Conservation (phyloP, 768 basidiomycete species). For the Boletus speciosus region DNA sequence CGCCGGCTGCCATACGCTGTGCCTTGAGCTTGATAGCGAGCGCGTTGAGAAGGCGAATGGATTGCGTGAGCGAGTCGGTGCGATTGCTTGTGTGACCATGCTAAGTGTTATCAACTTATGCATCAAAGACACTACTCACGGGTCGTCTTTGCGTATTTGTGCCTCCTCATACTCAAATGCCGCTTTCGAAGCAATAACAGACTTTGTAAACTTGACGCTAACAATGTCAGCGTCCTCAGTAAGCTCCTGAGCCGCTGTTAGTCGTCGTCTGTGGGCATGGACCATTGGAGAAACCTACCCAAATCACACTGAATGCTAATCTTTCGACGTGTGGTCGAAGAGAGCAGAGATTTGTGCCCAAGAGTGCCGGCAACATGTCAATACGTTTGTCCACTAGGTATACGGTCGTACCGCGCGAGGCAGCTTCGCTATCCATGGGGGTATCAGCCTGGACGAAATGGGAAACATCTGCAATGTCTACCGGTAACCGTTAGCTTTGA, state of each 20-base stretch:
- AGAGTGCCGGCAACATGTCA: slow-evolving; percentile 91
- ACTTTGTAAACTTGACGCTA: slow-evolving; percentile 88
- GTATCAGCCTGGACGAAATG: slow-evolving; percentile 93
- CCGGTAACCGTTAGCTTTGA: neutral
- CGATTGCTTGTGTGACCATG: slow-evolving; percentile 47
- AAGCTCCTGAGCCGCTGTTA: slow-evolving; percentile 61
- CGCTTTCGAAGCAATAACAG: slow-evolving; percentile 93
- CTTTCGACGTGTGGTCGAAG: slow-evolving; percentile 90
- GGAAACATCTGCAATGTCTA: slow-evolving; percentile 98
- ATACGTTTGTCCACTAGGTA: slow-evolving; percentile 98
- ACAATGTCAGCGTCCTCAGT: slow-evolving; percentile 86
- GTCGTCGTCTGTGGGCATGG: neutral
- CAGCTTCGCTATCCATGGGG: slow-evolving; percentile 94
- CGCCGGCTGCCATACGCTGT: slow-evolving; percentile 91
- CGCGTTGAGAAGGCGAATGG: slow-evolving; percentile 84
- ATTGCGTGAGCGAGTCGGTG: slow-evolving; percentile 77
- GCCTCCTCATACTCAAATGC: slow-evolving; percentile 98
- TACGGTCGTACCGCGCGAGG: slow-evolving; percentile 93
- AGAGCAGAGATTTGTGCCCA: slow-evolving; percentile 96
- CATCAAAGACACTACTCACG: slow-evolving; percentile 44
- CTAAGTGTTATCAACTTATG: neutral
- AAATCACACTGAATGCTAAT: slow-evolving; percentile 91
- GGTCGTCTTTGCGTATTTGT: slow-evolving; percentile 89
- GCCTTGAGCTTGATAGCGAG: slow-evolving; percentile 84
- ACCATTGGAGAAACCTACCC: slow-evolving; percentile 51